Evolutionary conservation across 2,329 filamentous ascomycete genomes (phyloP).

Genomic region (Ilyonectria mors-panacis): DNA sequence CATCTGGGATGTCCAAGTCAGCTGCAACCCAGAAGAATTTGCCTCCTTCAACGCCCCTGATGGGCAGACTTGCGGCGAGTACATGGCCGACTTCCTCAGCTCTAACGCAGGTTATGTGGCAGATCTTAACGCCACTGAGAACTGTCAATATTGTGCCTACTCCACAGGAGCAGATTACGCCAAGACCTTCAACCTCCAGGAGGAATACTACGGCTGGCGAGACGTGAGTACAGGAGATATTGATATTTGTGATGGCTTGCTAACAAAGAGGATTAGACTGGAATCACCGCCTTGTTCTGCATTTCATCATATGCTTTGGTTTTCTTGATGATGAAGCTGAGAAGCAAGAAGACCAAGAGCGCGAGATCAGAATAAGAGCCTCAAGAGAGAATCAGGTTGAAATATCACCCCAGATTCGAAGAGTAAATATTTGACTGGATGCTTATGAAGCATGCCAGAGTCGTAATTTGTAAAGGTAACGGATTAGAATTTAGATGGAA

Average conservation of each 20-base stretch:
- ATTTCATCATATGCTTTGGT: conserved; percentile 41
- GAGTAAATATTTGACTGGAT: background rate
- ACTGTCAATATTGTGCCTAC: conserved; percentile 36
- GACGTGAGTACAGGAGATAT: conserved; percentile 30
- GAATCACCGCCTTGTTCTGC: conserved; percentile 41
- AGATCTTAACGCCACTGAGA: conserved; percentile 27
- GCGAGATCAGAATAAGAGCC: conserved; percentile 28
- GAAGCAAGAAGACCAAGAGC: conserved; percentile 42
- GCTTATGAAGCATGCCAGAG: background rate
- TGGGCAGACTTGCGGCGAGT: conserved; percentile 35
- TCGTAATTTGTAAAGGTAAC: background rate
- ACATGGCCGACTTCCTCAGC: conserved; percentile 36
- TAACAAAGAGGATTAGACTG: conserved; percentile 27
- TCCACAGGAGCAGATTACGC: conserved; percentile 36
- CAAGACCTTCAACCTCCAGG: conserved; percentile 34
- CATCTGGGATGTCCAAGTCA: conserved; percentile 56
- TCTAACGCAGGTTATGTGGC: conserved; percentile 34
- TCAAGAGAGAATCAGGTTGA: background rate
- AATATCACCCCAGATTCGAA: background rate
- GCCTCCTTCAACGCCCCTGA: conserved; percentile 21
- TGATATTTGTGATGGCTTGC: background rate
- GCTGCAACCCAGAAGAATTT: conserved; percentile 52
- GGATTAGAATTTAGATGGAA: background rate
- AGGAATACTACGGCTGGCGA: conserved; percentile 41
- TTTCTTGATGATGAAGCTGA: conserved; percentile 44